Base-by-base conservation (phyloP, 495 filamentous ascomycete species). In the Penicillium canescens region DNA sequence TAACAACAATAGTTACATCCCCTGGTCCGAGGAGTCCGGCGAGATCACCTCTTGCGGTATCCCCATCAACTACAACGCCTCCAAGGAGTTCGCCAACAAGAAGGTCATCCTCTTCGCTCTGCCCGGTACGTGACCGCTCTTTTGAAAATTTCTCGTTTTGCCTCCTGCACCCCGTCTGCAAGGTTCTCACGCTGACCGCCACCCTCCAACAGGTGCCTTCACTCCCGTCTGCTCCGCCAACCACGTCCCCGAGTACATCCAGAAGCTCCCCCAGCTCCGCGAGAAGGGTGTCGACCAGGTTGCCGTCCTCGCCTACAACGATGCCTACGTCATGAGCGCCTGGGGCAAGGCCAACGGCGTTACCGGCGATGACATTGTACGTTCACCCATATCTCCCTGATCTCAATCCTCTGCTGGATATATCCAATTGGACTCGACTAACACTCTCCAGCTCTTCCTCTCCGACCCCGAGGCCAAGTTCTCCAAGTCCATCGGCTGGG, bases 321-420 rank as follows among this genome's bases (percentile, higher is more conserved):
- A 96, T 79, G 80, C 85, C 46, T 96, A 81, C 70, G 92, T 98
- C 63, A 96, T 96, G 90, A 85, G 83, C 65, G 93, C 93, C 47
- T 98, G 93, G 93, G 88, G 86, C 68, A 96, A 96, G 83, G 93
- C 92, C 60, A 96, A 96, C 77, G 81, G 80, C 33, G 81, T 95
- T 63, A 88, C 84, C 67, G 82, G 83, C 42, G 86, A 95, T 49
- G 82, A 86, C 56, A 90, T 95, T 62, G 89, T 93, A 73, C 55
- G 86, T 65, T 16, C 35, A 14, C 34, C 40, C 28, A 20, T 10
- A 33, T 14, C 8, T 3, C 21, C 4, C 11, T 18, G 18, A n/a
- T 41, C 40, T 14, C 13, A 20, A 13, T 20, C n/a, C 51, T 42
- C 10, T 13, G 23, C 11, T n/a, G 26, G 14, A 31, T 41, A 18